phyloP scores from a whole-genome alignment of 495 filamentous ascomycete genomes.

The Aspergillus baeticus region DNA sequence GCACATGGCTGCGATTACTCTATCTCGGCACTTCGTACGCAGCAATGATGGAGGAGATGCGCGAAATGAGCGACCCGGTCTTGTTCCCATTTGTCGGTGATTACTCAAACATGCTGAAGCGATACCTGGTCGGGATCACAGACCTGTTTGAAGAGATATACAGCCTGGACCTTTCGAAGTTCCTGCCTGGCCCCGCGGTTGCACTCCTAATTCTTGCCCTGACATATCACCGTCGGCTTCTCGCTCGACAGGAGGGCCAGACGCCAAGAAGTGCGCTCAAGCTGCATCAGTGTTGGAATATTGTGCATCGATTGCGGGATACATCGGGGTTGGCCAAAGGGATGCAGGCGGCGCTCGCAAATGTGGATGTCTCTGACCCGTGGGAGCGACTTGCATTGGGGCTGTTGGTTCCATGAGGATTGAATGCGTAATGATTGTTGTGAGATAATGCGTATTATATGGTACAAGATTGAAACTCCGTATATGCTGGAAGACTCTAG shows the following conservation, averaged over 20 bases:
- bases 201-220: neutral
- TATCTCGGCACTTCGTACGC: slow-evolving; percentile 1
- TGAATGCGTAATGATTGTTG: too few species aligned
- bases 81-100: neutral
- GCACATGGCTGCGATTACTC: slow-evolving; percentile 6
- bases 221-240: neutral
- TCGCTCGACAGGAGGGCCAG: neutral
- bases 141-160: slow-evolving; percentile 8
- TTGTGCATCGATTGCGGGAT: neutral
- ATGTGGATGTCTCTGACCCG: neutral
- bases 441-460: too few species aligned
- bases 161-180: neutral
- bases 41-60: neutral
- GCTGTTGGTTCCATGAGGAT: neutral
- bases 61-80: neutral
- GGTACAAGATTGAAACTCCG: too few species aligned
- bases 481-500: too few species aligned
- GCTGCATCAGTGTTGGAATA: slow-evolving; percentile 10
- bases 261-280: neutral
- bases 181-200: neutral
- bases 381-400: neutral
- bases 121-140: neutral
- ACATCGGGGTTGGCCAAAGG: neutral
- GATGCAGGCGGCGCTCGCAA: neutral
- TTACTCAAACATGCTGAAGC: neutral